Evolutionary conservation across 768 basidiomycete species (phyloP).

Genomic region (Boletus subcaerulescens): DNA sequence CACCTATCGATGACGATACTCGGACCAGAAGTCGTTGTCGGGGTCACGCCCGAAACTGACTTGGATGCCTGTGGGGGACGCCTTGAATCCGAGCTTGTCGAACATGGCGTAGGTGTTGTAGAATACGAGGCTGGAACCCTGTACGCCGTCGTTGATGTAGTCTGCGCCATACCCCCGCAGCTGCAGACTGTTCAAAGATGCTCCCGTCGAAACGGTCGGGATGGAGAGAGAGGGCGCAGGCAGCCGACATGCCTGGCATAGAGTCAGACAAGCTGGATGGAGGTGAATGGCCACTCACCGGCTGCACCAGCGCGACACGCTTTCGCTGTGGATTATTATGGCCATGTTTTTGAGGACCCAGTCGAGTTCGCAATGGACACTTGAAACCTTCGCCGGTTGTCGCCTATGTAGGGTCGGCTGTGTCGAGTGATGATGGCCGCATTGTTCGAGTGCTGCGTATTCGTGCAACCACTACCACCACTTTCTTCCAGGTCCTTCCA

Average conservation of each 20-base stretch:
- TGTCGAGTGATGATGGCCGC: not conserved
- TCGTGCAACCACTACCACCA: not conserved
- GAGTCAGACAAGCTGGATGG: not conserved
- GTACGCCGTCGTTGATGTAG: not conserved
- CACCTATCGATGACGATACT: not conserved
- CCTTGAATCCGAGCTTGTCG: not conserved
- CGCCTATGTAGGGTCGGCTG: too few relatives aligned
- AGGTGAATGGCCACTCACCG: not conserved
- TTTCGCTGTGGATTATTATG: not conserved
- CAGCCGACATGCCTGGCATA: not conserved
- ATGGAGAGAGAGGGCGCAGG: not conserved
- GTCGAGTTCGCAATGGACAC: not conserved
- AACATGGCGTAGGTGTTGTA: not conserved
- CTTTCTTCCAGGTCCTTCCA: constrained; percentile 7
- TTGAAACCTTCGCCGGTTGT: too few relatives aligned
- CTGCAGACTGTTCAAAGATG: not conserved
- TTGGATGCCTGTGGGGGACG: not conserved
- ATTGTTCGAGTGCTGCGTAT: not conserved
- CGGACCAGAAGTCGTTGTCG: not conserved
- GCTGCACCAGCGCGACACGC: not conserved
- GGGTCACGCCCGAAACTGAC: not conserved
- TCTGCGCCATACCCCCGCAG: not conserved
- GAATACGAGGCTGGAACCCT: not conserved
- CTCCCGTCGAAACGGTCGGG: not conserved
- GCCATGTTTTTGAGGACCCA: not conserved